Percentiles rank a stretch among this genome's conserved stretches.
Evolutionary conservation across 805 yeast species (phyloP).

Genomic region (Myxozyma kluyveri): DNA sequence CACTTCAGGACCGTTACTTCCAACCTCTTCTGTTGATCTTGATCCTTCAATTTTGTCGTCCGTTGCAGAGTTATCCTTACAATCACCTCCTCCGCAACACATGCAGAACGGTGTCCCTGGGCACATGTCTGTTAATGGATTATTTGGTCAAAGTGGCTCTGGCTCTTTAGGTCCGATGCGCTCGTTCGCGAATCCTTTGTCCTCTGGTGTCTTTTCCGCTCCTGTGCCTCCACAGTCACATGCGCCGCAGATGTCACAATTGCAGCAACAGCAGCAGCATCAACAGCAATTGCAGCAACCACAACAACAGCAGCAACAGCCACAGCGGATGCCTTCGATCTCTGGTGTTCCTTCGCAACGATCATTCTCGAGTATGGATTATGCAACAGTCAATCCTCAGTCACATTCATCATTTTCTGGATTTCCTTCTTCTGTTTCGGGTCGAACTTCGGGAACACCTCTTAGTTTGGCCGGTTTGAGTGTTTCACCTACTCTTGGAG

Average conservation of each 20-base stretch:
- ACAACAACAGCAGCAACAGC: neutral
- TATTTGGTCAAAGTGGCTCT: neutral
- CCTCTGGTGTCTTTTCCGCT: neutral
- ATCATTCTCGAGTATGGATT: neutral
- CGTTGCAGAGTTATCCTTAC: neutral
- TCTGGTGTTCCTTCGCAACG: constrained; percentile 5
- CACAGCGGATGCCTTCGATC: constrained; percentile 1
- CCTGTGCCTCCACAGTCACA: neutral
- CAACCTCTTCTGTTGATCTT: neutral
- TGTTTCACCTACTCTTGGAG: constrained; percentile 7
- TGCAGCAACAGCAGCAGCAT: constrained; percentile 4
- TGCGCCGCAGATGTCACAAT: neutral
- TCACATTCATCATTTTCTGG: constrained; percentile 1
- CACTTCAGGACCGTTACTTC: too few species aligned
- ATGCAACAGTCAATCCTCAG: neutral
- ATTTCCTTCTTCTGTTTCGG: constrained; percentile 11
- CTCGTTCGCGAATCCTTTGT: neutral
- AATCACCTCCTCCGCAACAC: neutral
- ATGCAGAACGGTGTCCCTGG: neutral
- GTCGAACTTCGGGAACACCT: constrained; percentile 7
- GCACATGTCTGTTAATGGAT: too few species aligned
- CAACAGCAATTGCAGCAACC: constrained; percentile 1
- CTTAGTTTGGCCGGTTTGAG: constrained; percentile 4
- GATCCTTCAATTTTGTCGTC: neutral
- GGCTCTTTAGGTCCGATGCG: neutral